Evolutionary conservation across 2,329 filamentous ascomycete genomes (phyloP).

Genomic region (Cordyceps farinosa): DNA sequence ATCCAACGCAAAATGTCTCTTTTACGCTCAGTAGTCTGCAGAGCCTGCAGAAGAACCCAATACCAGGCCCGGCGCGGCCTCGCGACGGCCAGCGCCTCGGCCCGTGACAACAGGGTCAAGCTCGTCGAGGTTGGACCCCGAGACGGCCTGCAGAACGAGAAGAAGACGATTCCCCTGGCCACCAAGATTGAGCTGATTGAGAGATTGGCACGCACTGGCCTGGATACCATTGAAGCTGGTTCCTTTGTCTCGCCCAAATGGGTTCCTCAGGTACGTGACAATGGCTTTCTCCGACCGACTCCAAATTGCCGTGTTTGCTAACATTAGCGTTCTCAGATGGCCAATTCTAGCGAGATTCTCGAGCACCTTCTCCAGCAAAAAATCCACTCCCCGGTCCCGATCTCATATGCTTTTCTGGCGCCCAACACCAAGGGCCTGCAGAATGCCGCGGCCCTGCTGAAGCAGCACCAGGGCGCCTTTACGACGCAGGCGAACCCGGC

Average conservation of each 20-base stretch:
- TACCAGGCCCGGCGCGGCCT: slow-evolving; percentile 33
- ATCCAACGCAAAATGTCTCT: slow-evolving; percentile 30
- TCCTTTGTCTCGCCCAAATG: slow-evolving; percentile 82
- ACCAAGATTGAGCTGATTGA: slow-evolving; percentile 77
- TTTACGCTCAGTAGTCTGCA: slow-evolving; percentile 37
- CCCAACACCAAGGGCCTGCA: slow-evolving; percentile 72
- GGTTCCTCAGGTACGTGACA: slow-evolving; percentile 68
- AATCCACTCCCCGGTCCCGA: slow-evolving; percentile 49
- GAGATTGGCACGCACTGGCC: slow-evolving; percentile 62
- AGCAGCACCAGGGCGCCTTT: slow-evolving; percentile 47
- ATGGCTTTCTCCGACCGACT: neutral
- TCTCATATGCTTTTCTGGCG: slow-evolving; percentile 77
- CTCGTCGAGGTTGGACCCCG: slow-evolving; percentile 82
- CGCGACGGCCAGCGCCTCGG: slow-evolving; percentile 36
- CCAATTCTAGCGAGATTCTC: slow-evolving; percentile 71
- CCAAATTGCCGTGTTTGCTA: slow-evolving; percentile 12
- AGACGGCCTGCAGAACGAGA: slow-evolving; percentile 86
- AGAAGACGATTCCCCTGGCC: slow-evolving; percentile 62
- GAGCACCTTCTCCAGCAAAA: slow-evolving; percentile 60
- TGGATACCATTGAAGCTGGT: slow-evolving; percentile 73
- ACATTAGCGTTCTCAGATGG: slow-evolving; percentile 55
- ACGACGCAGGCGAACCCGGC: slow-evolving; percentile 48
- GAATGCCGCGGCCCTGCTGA: slow-evolving; percentile 55
- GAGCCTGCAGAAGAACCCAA: slow-evolving; percentile 36
- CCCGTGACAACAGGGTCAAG: slow-evolving; percentile 46